A percentile compares a stretch with the other conserved stretches of the same genome.
Evolutionary conservation across 2,329 filamentous ascomycete species (phyloP).

Genomic region (Cryphonectria japonica): DNA sequence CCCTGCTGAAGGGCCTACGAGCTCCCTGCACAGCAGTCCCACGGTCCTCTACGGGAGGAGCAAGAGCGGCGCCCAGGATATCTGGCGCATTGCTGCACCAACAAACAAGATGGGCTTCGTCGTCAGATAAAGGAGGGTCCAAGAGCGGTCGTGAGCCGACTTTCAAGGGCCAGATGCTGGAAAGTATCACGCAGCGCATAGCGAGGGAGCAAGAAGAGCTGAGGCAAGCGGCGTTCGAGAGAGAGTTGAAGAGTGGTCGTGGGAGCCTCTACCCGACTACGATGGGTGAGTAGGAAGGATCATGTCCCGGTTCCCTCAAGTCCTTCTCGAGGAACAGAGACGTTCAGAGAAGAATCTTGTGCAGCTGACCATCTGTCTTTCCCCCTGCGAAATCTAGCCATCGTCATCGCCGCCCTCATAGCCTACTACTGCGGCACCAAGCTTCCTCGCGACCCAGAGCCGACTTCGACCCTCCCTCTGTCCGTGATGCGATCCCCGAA

Average conservation of each 20-base stretch:
- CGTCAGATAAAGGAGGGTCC: slow-evolving; percentile 16
- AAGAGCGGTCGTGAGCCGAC: slow-evolving; percentile 31
- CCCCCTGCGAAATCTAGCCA: slow-evolving; percentile 43
- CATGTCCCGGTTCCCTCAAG: too few species aligned
- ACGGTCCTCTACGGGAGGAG: not conserved
- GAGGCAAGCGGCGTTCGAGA: slow-evolving; percentile 46
- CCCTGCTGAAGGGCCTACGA: slow-evolving; percentile 20
- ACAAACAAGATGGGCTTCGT: slow-evolving; percentile 25
- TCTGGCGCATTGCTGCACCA: slow-evolving; percentile 3
- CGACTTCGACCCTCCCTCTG: slow-evolving; percentile 64
- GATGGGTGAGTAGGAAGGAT: slow-evolving; percentile 45
- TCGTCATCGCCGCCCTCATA: slow-evolving; percentile 54
- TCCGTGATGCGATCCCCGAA: slow-evolving; percentile 52
- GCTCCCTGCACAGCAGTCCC: not conserved
- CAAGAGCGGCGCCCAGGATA: slow-evolving; percentile 12
- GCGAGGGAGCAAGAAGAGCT: slow-evolving; percentile 52
- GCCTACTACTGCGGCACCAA: slow-evolving; percentile 65
- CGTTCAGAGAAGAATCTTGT: not conserved
- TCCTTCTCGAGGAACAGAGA: not conserved
- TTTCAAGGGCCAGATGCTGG: slow-evolving; percentile 59
- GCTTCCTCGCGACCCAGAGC: slow-evolving; percentile 53
- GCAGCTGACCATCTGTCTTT: not conserved
- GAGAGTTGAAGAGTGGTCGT: slow-evolving; percentile 41
- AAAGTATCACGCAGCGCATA: slow-evolving; percentile 55
- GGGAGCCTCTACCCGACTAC: slow-evolving; percentile 48